phyloP scores from a whole-genome alignment of 1,284 basidiomycete genomes.

The Puccinia triticina region DNA sequence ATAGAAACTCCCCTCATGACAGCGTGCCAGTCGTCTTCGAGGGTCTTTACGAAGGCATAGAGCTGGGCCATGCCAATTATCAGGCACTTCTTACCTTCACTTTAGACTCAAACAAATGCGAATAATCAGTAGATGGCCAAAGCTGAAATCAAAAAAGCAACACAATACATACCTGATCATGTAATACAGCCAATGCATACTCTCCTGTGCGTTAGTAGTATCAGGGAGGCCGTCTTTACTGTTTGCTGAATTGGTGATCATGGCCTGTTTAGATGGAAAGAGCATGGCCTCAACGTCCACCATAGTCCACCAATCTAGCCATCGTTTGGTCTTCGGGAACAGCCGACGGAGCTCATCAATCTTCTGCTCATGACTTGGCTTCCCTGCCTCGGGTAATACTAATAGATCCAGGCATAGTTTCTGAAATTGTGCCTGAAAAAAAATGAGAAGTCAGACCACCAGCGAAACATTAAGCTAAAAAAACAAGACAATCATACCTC shows the following conservation, averaged over 20 bases:
- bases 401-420: not conserved
- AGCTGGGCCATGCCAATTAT: too few relatives aligned
- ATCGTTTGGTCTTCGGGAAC: too few relatives aligned
- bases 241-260: too few relatives aligned
- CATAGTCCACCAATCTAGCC: too few relatives aligned
- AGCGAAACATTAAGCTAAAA: not conserved
- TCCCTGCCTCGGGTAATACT: not conserved
- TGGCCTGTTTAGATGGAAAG: too few relatives aligned
- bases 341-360: not conserved
- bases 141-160: not conserved
- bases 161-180: not conserved
- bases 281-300: too few relatives aligned
- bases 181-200: not conserved
- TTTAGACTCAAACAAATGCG: too few relatives aligned
- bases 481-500: not conserved
- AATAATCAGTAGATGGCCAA: too few relatives aligned
- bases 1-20: not conserved
- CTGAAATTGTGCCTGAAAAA: not conserved
- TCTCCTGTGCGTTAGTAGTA: not conserved
- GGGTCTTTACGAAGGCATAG: not conserved
- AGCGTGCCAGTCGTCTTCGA: slow-evolving; percentile 6
- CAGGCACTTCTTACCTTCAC: too few relatives aligned
- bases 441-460: not conserved
- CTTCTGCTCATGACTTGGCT: slow-evolving; percentile 17
- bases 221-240: not conserved